phyloP scores from a whole-genome alignment of 768 basidiomycete genomes.

The Hygrocybe coccinea region DNA sequence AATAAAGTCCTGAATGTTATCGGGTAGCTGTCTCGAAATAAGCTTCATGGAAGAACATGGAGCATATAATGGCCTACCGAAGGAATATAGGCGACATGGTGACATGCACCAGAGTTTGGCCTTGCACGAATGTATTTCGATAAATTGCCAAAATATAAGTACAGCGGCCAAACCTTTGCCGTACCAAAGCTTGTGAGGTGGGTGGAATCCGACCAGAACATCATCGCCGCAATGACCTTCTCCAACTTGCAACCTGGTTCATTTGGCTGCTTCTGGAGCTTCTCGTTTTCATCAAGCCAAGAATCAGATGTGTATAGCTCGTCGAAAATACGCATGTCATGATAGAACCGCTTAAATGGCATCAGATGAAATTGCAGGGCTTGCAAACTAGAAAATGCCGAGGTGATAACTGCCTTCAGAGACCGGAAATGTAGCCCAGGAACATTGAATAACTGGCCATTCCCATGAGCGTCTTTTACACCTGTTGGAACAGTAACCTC shows the following conservation, averaged over 20 bases:
- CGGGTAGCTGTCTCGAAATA: conserved; percentile 19
- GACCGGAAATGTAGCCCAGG: conserved; percentile 23
- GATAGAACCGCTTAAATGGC: conserved; percentile 25
- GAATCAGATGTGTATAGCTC: conserved; percentile 20
- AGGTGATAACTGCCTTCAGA: conserved; percentile 22
- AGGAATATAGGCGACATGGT: conserved; percentile 33
- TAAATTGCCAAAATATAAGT: conserved; percentile 30
- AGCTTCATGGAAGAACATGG: conserved; percentile 13
- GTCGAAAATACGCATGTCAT: conserved; percentile 16
- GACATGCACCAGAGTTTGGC: conserved; percentile 19
- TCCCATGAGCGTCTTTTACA: conserved; percentile 14
- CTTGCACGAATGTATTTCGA: conserved; percentile 31
- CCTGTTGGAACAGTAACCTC: conserved; percentile 26
- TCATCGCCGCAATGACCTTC: conserved; percentile 18
- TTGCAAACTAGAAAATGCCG: conserved; percentile 14
- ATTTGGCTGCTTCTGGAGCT: conserved; percentile 2
- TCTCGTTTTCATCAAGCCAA: conserved; percentile 13
- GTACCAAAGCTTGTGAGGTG: conserved; percentile 23
- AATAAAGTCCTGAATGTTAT: conserved; percentile 3
- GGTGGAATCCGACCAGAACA: conserved; percentile 29
- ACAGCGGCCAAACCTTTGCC: conserved; percentile 30
- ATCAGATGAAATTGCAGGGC: conserved; percentile 20
- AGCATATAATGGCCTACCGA: conserved; percentile 13
- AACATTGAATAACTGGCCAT: conserved; percentile 15
- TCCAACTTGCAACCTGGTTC: conserved; percentile 9